Conservation (phyloP, 495 filamentous ascomycete genomes). For the Pyrenopolyporus hunteri region DNA sequence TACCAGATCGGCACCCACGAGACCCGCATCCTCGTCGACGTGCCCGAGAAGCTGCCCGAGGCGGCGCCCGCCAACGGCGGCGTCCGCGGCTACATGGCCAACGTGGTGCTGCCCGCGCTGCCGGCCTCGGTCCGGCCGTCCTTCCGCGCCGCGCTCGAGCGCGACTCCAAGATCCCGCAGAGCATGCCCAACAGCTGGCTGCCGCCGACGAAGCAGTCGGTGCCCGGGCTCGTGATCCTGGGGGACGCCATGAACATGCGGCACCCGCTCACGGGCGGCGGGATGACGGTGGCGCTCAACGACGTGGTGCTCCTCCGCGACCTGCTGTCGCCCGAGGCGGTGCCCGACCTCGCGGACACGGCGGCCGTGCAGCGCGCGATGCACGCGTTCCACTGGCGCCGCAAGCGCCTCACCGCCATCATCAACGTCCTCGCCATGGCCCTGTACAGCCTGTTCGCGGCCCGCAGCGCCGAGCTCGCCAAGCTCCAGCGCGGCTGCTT, state of each 20-base stretch:
- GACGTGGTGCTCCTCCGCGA: conserved; percentile 79
- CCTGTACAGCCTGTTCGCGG: conserved; percentile 88
- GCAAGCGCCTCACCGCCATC: conserved; percentile 80
- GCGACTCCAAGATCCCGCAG: conserved; percentile 67
- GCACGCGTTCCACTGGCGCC: conserved; percentile 80
- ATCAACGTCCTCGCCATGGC: conserved; percentile 97
- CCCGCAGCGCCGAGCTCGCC: conserved; percentile 75
- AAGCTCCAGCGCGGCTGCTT: conserved; percentile 92
- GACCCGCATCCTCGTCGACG: conserved; percentile 87
- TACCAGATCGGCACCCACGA: conserved; percentile 98
- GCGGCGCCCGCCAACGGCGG: conserved; percentile 75
- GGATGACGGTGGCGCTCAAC: conserved; percentile 94
- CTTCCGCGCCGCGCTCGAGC: conserved; percentile 76
- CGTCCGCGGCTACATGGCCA: conserved; percentile 78
- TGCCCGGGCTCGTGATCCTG: conserved; percentile 78
- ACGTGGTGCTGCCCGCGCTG: conserved; percentile 77
- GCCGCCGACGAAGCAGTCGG: conserved; percentile 69
- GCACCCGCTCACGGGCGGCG: conserved; percentile 90
- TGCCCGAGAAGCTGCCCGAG: conserved; percentile 79
- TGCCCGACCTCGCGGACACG: conserved; percentile 74
- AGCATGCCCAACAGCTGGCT: conserved; percentile 96
- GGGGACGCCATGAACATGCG: conserved; percentile 98
- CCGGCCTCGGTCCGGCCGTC: conserved; percentile 74
- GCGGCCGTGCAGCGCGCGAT: conserved; percentile 69
- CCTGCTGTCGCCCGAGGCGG: conserved; percentile 66